Evolutionary conservation across 2,329 filamentous ascomycete species (phyloP).

Genomic region (Teratosphaeria gauchensis): DNA sequence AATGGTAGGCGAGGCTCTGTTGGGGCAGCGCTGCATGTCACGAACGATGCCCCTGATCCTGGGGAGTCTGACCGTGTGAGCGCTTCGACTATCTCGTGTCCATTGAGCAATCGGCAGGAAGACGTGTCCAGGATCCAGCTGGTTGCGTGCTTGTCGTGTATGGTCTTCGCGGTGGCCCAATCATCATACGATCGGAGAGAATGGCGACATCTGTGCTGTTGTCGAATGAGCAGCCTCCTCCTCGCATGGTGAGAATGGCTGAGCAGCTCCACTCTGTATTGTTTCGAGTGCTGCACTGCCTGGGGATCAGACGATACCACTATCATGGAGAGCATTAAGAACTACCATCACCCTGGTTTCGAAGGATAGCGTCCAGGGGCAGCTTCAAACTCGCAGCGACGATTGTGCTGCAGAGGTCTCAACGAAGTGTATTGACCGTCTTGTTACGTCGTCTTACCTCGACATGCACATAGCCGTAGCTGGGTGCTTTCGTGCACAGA

Average conservation of each 20-base stretch:
- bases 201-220: neutral
- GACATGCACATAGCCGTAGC: neutral
- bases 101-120: neutral
- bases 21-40: neutral
- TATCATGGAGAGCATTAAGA: neutral
- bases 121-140: neutral
- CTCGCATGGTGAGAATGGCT: neutral
- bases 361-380: neutral
- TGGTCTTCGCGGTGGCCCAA: neutral
- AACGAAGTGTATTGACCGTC: neutral
- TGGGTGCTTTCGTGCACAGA: neutral
- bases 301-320: neutral
- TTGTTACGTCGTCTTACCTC: neutral
- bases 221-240: neutral
- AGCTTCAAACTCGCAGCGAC: neutral
- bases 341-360: neutral
- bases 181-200: neutral
- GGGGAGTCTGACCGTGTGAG: neutral
- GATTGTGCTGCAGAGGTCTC: neutral
- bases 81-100: neutral
- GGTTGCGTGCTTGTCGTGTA: neutral
- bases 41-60: neutral
- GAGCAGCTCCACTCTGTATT: neutral
- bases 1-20: neutral
- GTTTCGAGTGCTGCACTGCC: neutral